Evolutionary conservation across 768 basidiomycete genomes (phyloP).

Genomic region (Podaxis pistillaris): DNA sequence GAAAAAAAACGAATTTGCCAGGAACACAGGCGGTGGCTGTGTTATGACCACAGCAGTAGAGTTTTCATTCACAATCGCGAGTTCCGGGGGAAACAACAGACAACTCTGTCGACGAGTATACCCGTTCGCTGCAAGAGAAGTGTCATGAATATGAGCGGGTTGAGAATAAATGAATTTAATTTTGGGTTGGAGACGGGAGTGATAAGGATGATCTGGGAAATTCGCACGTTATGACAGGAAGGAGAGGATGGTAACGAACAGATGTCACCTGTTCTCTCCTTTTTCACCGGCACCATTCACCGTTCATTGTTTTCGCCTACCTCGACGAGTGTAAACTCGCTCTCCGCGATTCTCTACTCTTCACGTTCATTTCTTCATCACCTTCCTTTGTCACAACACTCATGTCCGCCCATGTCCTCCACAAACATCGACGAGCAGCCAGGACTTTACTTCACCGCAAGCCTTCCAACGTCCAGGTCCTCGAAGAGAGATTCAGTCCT

Average conservation of each 20-base stretch:
- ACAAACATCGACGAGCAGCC: constrained; percentile 4
- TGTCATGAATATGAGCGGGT: too few species aligned
- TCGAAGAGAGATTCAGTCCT: constrained; percentile 12
- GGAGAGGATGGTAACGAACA: not conserved
- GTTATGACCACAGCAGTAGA: too few species aligned
- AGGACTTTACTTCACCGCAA: constrained; percentile 3
- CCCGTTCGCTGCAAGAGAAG: too few species aligned
- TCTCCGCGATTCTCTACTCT: not conserved
- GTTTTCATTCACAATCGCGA: too few species aligned
- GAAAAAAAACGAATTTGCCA: too few species aligned
- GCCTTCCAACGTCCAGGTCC: constrained; percentile 6
- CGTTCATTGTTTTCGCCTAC: constrained; percentile 2
- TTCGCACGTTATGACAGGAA: not conserved
- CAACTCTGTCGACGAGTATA: too few species aligned
- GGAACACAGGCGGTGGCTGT: too few species aligned
- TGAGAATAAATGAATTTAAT: too few species aligned
- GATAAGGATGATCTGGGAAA: not conserved
- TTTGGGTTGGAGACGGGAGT: not conserved
- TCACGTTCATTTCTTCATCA: constrained; percentile 12
- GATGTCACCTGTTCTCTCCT: not conserved
- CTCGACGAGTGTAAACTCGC: not conserved
- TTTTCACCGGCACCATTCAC: not conserved
- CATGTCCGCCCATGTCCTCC: constrained; percentile 7
- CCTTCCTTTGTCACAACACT: constrained; percentile 3
- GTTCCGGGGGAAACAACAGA: too few species aligned